phyloP scores from a whole-genome alignment of 257 asterid genomes.

The Voacanga thouarsii region DNA sequence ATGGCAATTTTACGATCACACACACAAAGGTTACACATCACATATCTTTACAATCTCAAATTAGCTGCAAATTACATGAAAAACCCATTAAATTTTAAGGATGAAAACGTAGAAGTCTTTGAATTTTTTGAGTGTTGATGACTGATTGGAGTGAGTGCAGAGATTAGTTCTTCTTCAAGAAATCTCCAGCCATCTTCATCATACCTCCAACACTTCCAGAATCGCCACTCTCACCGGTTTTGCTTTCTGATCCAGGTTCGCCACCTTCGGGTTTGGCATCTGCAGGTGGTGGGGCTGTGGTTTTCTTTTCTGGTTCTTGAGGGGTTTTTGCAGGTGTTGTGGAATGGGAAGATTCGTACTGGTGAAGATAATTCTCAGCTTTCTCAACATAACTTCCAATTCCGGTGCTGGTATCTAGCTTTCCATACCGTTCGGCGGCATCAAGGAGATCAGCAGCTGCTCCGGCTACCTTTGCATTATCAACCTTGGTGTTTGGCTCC shows the following conservation, averaged over 20 bases:
- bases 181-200: slow-evolving; percentile 1
- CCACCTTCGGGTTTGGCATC: slow-evolving; percentile 5
- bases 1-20: not conserved
- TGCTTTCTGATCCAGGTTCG: slow-evolving; percentile 33
- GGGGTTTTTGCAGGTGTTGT: not conserved
- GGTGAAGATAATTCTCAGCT: slow-evolving; percentile 2
- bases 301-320: not conserved
- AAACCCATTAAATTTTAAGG: not conserved
- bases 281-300: no score
- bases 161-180: slow-evolving; percentile 1
- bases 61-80: not conserved
- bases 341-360: slow-evolving; percentile 11
- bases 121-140: not conserved
- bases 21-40: not conserved
- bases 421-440: slow-evolving; percentile 49
- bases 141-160: no score
- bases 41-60: not conserved
- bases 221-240: not conserved
- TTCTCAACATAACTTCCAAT: slow-evolving; percentile 24
- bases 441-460: slow-evolving; percentile 52
- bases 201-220: slow-evolving; percentile 5
- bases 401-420: slow-evolving; percentile 29
- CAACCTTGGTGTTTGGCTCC: slow-evolving; percentile 8
- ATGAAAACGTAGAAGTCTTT: not conserved
- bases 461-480: slow-evolving; percentile 32